Conservation (phyloP, 805 yeast genomes). For the Deakozyma indianensis region DNA sequence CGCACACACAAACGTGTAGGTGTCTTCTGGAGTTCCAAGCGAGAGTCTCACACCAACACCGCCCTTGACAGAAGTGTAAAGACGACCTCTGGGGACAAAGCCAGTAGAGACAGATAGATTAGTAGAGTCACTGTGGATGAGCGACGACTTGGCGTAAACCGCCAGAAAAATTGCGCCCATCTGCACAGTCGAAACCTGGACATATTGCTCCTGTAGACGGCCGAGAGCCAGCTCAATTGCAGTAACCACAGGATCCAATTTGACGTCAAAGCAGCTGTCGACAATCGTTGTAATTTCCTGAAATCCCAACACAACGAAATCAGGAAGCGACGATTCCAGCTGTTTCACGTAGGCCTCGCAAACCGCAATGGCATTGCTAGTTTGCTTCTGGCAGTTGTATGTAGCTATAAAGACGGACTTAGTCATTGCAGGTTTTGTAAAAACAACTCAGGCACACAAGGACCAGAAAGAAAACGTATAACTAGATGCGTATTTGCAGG, state of each 20-base stretch:
- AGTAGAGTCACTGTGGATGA: neutral
- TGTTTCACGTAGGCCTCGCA: neutral
- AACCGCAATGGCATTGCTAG: neutral
- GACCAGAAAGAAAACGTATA: no score
- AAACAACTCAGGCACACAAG: no score
- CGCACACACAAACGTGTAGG: neutral
- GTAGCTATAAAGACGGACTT: neutral
- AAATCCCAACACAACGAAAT: neutral
- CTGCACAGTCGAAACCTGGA: neutral
- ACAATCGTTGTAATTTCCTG: neutral
- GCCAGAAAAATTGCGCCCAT: neutral
- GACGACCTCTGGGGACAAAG: neutral
- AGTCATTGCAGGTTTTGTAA: no score
- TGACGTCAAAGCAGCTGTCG: neutral
- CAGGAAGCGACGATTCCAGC: neutral
- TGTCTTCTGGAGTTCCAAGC: neutral
- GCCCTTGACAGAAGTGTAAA: neutral
- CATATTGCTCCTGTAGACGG: neutral
- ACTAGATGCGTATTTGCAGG: no score
- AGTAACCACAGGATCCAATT: neutral
- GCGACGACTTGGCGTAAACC: neutral
- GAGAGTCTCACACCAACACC: neutral
- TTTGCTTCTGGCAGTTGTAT: neutral
- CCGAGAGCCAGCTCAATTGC: neutral
- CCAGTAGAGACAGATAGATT: neutral